Base-by-base conservation (phyloP, 2,329 filamentous ascomycete genomes). In the Cucurbitaria berberidis region DNA sequence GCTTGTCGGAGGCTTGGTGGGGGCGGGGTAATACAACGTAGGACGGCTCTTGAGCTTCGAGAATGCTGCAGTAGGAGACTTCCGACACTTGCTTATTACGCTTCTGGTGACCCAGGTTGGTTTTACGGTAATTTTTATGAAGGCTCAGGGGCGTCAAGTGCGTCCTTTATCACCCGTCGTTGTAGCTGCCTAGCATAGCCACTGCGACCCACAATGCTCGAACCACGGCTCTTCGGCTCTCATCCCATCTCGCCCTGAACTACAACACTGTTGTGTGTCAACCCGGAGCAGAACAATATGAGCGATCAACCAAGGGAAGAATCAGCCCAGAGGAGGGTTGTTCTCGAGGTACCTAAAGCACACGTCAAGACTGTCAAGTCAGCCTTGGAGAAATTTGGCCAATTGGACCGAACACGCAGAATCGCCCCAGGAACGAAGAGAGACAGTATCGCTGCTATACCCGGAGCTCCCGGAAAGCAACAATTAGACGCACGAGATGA, bases 311-410 rank as follows among this genome's bases (percentile, higher is more conserved):
- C 30, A 7, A 9, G 34, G 18, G 22, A 16, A 13, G 24, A 27
- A 8, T n/a, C 24, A 32, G 22, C 18, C 4, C 21, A 35, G 10
- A 21, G 27, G 9, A 55, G 13, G 32, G 41, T 63, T 1, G 51
- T 48, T 3, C 24, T 75, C 5, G 2, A 72, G 1, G 75, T 77
- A 1, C 69, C 74, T 1, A 61, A 59, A 21, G 24, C 53, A 9
- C 60, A 71, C 11, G 76, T 78, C 30, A 78, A 78, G 48, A 60
- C 43, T 2, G 72, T 77, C 0, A 79, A 79, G 42, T 60, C 62
- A 1, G 67, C 67, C 2, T 54, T 79, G n/a, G 75, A 78, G 53
- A 44, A 45, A 9, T 42, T 45, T 6, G 63, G 59, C 7, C 34
- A 54, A n/a, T 53, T 76, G 1, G 68, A 76, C 34, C 65, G 60